Evolutionary conservation across 306 rosid genomes (phyloP).

Genomic region (Quercus cerris): DNA sequence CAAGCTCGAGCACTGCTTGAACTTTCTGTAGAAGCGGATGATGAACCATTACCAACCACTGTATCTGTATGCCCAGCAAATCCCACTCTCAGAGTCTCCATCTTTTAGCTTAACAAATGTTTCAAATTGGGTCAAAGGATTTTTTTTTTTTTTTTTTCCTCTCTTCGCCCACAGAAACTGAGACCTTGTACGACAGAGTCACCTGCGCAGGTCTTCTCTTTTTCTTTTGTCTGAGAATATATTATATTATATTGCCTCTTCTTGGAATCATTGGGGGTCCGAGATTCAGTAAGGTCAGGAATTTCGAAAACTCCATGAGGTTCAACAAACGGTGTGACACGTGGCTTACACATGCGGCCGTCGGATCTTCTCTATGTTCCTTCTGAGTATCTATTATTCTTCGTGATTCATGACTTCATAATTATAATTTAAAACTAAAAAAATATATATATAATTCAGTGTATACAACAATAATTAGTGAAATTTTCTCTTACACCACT

Average conservation of each 20-base stretch:
- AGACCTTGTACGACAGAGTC: not conserved
- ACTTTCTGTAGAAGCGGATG: not conserved
- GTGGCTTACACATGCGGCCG: not conserved
- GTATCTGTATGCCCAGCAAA: constrained; percentile 9
- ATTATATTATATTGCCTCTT: not conserved
- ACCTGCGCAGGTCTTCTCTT: not conserved
- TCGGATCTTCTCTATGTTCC: not conserved
- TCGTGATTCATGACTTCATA: too few relatives aligned
- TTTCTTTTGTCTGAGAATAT: not conserved
- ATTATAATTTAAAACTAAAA: too few relatives aligned
- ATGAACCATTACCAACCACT: not conserved
- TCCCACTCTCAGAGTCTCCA: constrained; percentile 12
- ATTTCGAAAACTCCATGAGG: not conserved
- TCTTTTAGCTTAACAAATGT: not conserved
- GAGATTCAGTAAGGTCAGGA: not conserved
- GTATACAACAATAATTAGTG: too few relatives aligned
- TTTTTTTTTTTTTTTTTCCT: not conserved
- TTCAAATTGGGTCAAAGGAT: not conserved
- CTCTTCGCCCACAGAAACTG: not conserved
- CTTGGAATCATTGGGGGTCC: not conserved
- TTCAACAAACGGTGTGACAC: not conserved
- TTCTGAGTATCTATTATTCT: too few relatives aligned
- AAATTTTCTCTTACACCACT: too few relatives aligned
- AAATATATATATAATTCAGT: too few relatives aligned
- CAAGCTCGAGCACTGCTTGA: constrained; percentile 15